Conservation (phyloP, 805 yeast species). For the Cyberlindnera euphorbiae region DNA sequence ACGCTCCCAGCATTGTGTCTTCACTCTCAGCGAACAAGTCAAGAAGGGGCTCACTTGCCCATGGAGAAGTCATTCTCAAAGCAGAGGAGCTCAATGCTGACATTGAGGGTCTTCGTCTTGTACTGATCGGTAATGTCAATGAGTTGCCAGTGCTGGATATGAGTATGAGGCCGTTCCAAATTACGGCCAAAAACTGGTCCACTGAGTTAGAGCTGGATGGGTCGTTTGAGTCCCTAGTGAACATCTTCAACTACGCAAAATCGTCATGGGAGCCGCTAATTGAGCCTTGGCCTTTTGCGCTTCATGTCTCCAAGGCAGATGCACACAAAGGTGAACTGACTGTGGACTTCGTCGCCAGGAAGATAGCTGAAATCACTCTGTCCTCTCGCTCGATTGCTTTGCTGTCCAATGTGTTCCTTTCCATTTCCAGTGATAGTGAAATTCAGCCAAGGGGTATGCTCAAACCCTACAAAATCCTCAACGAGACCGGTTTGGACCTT, state of each 20-base stretch:
- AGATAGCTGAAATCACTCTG: constrained; percentile 72
- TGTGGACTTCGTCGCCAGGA: constrained; percentile 70
- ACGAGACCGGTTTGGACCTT: constrained; percentile 82
- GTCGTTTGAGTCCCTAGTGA: constrained; percentile 59
- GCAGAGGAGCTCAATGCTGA: constrained; percentile 66
- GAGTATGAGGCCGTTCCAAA: constrained; percentile 62
- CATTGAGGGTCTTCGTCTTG: constrained; percentile 73
- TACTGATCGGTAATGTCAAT: constrained; percentile 84
- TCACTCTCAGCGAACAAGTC: constrained; percentile 38
- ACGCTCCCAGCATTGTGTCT: constrained; percentile 64
- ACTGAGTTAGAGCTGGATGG: constrained; percentile 70
- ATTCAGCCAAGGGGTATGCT: constrained; percentile 69
- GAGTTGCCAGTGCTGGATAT: constrained; percentile 85
- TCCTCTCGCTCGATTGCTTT: constrained; percentile 80
- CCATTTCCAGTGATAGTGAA: constrained; percentile 47
- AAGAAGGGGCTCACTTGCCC: constrained; percentile 16
- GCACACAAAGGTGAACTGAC: constrained; percentile 44
- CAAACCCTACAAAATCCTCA: constrained; percentile 74
- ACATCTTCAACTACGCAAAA: constrained; percentile 80
- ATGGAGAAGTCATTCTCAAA: constrained; percentile 43
- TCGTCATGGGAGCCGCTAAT: constrained; percentile 94
- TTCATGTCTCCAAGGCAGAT: constrained; percentile 53
- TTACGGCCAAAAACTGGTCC: constrained; percentile 79
- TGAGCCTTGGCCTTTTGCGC: constrained; percentile 80
- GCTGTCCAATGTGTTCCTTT: constrained; percentile 60